A percentile compares a stretch with the other conserved stretches of the same genome.
Evolutionary conservation across 2,329 filamentous ascomycete genomes (phyloP).

Genomic region (Gaeumannomyces sp.): DNA sequence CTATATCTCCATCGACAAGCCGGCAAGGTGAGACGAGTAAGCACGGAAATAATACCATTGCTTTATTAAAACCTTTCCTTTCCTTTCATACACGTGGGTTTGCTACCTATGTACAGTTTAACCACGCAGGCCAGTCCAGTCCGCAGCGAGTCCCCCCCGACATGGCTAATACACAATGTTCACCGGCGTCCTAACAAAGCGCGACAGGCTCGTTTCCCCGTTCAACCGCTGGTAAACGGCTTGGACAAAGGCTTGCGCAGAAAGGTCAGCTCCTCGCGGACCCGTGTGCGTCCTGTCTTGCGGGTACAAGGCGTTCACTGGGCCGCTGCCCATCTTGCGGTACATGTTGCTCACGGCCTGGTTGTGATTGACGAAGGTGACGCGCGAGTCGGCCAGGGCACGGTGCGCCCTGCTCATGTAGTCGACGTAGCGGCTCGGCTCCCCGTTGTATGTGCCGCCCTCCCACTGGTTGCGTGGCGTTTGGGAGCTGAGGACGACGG

Average conservation of each 20-base stretch:
- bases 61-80: too few relatives aligned
- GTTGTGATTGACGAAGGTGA: constrained; percentile 56
- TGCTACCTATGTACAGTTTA: too few relatives aligned
- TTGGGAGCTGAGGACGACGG: constrained; percentile 51
- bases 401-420: constrained; percentile 39
- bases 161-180: not conserved
- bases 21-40: too few relatives aligned
- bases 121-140: too few relatives aligned
- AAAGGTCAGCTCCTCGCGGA: constrained; percentile 46
- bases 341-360: constrained; percentile 42
- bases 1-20: too few relatives aligned
- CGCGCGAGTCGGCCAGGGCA: constrained; percentile 31
- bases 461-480: constrained; percentile 57
- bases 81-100: too few relatives aligned
- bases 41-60: too few relatives aligned
- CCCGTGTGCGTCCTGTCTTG: constrained; percentile 59
- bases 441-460: constrained; percentile 42
- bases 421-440: constrained; percentile 46
- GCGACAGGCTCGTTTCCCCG: constrained; percentile 1
- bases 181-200: not conserved
- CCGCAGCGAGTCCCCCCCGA: too few relatives aligned
- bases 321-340: constrained; percentile 38
- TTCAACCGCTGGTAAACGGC: not conserved
- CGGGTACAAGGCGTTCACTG: constrained; percentile 48
- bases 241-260: constrained; percentile 50